Conservation (phyloP, 2,329 filamentous ascomycete genomes). For the Purpureocillium takamizusanense region DNA sequence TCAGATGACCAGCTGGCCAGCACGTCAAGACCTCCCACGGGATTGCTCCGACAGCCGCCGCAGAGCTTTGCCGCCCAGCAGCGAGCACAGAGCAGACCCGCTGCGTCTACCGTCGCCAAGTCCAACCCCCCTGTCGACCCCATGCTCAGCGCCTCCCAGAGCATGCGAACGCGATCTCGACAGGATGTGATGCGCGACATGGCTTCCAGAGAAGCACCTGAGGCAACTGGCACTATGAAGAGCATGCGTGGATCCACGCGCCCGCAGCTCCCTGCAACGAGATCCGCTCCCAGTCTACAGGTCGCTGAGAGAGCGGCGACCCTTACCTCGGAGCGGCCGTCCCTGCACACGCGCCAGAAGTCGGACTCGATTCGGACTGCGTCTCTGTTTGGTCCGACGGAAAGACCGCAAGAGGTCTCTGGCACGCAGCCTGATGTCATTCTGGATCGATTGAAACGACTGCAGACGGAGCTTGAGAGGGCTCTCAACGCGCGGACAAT, state of each 20-base stretch:
- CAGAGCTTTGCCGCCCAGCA: constrained; percentile 62
- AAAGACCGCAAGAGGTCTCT: constrained; percentile 39
- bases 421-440: constrained; percentile 50
- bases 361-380: constrained; percentile 25
- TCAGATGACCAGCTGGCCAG: constrained; percentile 24
- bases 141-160: constrained; percentile 17
- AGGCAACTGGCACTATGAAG: constrained; percentile 9
- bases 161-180: constrained; percentile 16
- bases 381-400: constrained; percentile 47
- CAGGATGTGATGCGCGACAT: constrained; percentile 17
- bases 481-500: constrained; percentile 55
- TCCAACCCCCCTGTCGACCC: constrained; percentile 15
- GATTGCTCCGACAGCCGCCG: constrained; percentile 42
- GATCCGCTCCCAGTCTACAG: constrained; percentile 16
- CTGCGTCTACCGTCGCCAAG: constrained; percentile 13
- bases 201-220: constrained; percentile 12
- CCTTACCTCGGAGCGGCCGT: constrained; percentile 13
- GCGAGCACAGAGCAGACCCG: constrained; percentile 44
- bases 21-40: constrained; percentile 26
- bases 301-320: constrained; percentile 21
- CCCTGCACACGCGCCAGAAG: constrained; percentile 16
- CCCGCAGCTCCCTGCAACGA: constrained; percentile 16
- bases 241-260: constrained; percentile 18
- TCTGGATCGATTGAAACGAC: constrained; percentile 41
- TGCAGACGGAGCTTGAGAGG: constrained; percentile 53